Evolutionary conservation across 495 filamentous ascomycete genomes (phyloP).

Genomic region (Aspergillus incahuasiensis): DNA sequence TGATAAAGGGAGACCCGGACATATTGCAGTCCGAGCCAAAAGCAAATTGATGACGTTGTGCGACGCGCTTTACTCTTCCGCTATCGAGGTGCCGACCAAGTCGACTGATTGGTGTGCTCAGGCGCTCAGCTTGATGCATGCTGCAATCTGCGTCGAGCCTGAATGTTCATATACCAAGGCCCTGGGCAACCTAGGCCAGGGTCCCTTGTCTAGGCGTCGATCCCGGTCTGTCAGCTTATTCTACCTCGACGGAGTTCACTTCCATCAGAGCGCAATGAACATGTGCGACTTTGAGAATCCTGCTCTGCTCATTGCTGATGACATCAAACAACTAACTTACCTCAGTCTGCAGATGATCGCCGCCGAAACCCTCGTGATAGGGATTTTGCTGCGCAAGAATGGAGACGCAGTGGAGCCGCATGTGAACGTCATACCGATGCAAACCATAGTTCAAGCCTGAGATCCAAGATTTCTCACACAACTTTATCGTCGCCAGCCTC

Average conservation of each 20-base stretch:
- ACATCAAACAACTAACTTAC: too few relatives aligned
- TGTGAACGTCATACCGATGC: conserved; percentile 3
- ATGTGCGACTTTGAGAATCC: too few relatives aligned
- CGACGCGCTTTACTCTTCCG: not conserved
- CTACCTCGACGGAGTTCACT: too few relatives aligned
- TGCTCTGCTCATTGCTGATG: too few relatives aligned
- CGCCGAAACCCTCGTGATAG: not conserved
- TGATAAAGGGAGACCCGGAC: too few relatives aligned
- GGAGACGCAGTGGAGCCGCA: not conserved
- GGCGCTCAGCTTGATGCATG: not conserved
- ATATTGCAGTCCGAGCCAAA: not conserved
- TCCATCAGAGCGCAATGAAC: too few relatives aligned
- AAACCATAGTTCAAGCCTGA: conserved; percentile 2
- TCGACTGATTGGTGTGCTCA: not conserved
- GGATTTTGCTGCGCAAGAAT: not conserved
- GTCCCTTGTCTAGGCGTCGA: too few relatives aligned
- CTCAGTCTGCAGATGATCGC: too few relatives aligned
- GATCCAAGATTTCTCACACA: not conserved
- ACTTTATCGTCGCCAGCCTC: not conserved
- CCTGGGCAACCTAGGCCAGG: too few relatives aligned
- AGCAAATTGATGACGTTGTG: not conserved
- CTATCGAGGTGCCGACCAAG: not conserved
- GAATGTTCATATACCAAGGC: too few relatives aligned
- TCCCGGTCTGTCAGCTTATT: too few relatives aligned
- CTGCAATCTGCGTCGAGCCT: too few relatives aligned